phyloP scores from a whole-genome alignment of 306 rosid genomes.

The Geum urbanum region DNA sequence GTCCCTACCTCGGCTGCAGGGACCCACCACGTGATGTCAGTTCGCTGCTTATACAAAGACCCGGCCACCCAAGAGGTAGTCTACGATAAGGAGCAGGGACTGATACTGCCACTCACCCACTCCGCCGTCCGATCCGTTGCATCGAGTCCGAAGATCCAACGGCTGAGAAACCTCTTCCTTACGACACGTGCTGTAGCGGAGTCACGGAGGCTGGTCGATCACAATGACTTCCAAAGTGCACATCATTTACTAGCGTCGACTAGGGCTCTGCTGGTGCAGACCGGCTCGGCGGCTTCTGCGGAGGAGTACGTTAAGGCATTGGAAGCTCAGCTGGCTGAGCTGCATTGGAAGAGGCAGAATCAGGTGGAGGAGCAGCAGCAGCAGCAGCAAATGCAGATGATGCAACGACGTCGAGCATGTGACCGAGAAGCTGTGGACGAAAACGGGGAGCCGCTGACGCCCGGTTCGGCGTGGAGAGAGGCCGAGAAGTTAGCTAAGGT shows the following conservation, averaged over 20 bases:
- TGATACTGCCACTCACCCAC: slow-evolving; percentile 41
- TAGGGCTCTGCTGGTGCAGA: slow-evolving; percentile 51
- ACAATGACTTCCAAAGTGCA: slow-evolving; percentile 49
- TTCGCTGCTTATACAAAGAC: slow-evolving; percentile 66
- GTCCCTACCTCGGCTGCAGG: slow-evolving; percentile 38
- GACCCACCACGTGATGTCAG: slow-evolving; percentile 59
- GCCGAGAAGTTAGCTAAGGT: slow-evolving; percentile 82
- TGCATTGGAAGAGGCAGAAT: slow-evolving; percentile 58
- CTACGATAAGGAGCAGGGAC: slow-evolving; percentile 53
- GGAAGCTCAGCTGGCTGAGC: slow-evolving; percentile 71
- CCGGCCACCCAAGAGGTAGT: slow-evolving; percentile 61
- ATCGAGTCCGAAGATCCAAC: slow-evolving; percentile 27
- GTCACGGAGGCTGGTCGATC: slow-evolving; percentile 49
- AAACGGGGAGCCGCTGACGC: slow-evolving; percentile 77
- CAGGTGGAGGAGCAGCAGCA: slow-evolving; percentile 38
- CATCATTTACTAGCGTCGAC: slow-evolving; percentile 69
- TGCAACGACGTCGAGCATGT: slow-evolving; percentile 47
- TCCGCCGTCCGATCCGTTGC: slow-evolving; percentile 30
- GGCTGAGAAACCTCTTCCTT: slow-evolving; percentile 50
- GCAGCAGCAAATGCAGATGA: slow-evolving; percentile 18
- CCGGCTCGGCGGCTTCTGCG: slow-evolving; percentile 29
- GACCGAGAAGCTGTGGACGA: slow-evolving; percentile 46
- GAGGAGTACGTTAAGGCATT: slow-evolving; percentile 44
- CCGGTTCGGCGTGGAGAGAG: slow-evolving; percentile 80
- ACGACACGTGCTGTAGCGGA: slow-evolving; percentile 75